phyloP scores from a whole-genome alignment of 495 filamentous ascomycete genomes.

The Halenospora varia region DNA sequence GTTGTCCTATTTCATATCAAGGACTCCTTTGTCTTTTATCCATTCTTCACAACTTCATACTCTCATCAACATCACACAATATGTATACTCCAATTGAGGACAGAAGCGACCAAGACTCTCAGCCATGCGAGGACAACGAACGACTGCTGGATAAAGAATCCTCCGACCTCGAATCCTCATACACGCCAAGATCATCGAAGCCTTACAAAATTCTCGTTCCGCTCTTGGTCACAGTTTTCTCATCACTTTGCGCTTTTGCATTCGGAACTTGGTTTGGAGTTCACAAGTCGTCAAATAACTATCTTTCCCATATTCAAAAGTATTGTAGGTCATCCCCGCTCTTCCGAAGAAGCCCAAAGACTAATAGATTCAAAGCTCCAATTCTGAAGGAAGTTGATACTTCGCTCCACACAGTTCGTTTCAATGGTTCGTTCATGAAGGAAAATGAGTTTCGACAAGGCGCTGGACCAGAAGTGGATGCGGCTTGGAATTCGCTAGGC shows the following conservation, averaged over 20 bases:
- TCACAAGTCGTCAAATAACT: neutral
- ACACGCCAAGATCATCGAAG: neutral
- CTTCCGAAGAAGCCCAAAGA: neutral
- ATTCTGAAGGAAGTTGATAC: constrained; percentile 21
- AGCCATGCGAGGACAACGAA: too few relatives aligned
- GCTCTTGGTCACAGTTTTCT: neutral
- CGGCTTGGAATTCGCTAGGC: constrained; percentile 52
- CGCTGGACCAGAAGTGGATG: constrained; percentile 51
- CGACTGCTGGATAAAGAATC: too few relatives aligned
- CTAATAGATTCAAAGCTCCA: constrained; percentile 14
- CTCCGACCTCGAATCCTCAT: too few relatives aligned
- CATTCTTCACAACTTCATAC: too few relatives aligned
- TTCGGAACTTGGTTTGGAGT: constrained; percentile 19
- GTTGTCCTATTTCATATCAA: too few relatives aligned
- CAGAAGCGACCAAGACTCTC: too few relatives aligned
- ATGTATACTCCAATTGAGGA: too few relatives aligned
- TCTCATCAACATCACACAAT: too few relatives aligned
- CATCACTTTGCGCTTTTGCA: constrained; percentile 4
- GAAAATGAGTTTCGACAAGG: constrained; percentile 48
- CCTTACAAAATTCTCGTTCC: neutral
- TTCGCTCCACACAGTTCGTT: constrained; percentile 11
- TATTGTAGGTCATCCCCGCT: constrained; percentile 11
- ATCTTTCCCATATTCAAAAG: constrained; percentile 18
- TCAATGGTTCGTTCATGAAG: constrained; percentile 48
- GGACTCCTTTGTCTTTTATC: too few relatives aligned